A percentile compares a stretch with the other conserved stretches of the same genome.
Conservation (phyloP, 768 basidiomycete genomes). For the Trametes sanguinea region DNA sequence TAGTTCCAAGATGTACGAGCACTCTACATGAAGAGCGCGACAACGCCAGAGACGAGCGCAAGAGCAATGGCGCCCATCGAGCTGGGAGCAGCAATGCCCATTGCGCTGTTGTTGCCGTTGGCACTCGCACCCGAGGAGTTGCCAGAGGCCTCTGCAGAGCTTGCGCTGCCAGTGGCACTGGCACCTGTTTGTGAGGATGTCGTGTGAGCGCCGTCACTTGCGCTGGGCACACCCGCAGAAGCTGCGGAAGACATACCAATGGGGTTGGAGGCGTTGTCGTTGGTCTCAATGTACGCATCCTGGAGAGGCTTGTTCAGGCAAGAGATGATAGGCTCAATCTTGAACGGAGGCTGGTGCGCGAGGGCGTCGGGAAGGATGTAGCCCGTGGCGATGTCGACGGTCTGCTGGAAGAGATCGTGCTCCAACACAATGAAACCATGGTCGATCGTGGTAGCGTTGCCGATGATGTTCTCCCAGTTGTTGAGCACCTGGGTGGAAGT, state of each 20-base stretch:
- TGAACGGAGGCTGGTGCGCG: constrained; percentile 62
- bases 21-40: constrained; percentile 13
- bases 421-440: constrained; percentile 90
- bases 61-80: constrained; percentile 11
- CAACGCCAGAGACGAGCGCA: constrained; percentile 10
- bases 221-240: too few species aligned
- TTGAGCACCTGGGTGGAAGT: constrained; percentile 59
- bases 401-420: constrained; percentile 84
- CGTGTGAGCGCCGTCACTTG: constrained; percentile 17
- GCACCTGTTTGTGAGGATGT: constrained; percentile 30
- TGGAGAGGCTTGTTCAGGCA: constrained; percentile 61
- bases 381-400: constrained; percentile 82
- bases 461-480: constrained; percentile 76
- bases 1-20: background rate
- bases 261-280: constrained; percentile 67
- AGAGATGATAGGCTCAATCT: constrained; percentile 66
- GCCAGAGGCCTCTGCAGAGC: background rate
- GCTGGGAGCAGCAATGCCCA: constrained; percentile 12
- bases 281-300: constrained; percentile 84
- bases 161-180: constrained; percentile 30
- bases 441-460: constrained; percentile 54
- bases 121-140: constrained; percentile 13
- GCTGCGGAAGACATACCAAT: constrained; percentile 30
- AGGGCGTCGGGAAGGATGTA: constrained; percentile 85
- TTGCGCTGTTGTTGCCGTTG: constrained; percentile 14